Evolutionary conservation across 768 basidiomycete species (phyloP).

Genomic region (Pulveroboletus sp.): DNA sequence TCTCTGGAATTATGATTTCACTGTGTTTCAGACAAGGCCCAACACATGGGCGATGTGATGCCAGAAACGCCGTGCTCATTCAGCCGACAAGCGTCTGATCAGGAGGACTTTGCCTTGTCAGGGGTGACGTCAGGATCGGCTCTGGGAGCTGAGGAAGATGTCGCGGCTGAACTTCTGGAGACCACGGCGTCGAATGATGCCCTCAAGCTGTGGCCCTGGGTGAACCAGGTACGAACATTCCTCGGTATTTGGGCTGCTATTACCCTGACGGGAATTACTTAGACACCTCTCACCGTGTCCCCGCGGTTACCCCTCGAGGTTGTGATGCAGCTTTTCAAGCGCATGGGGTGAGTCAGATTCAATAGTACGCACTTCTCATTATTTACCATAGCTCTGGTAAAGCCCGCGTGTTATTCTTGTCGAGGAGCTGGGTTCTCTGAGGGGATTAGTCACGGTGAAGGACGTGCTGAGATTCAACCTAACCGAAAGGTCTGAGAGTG

Average conservation of each 20-base stretch:
- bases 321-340: conserved; percentile 95
- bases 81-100: conserved; percentile 43
- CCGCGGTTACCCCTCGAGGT: conserved; percentile 92
- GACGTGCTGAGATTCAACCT: conserved; percentile 88
- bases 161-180: conserved; percentile 60
- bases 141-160: conserved; percentile 63
- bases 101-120: conserved; percentile 45
- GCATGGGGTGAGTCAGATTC: conserved; percentile 77
- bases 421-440: conserved; percentile 75
- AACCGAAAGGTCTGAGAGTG: conserved; percentile 46
- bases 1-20: neutral
- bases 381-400: neutral
- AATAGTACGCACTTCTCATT: neutral
- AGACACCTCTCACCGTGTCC: conserved; percentile 94
- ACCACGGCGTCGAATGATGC: conserved; percentile 51
- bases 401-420: conserved; percentile 97
- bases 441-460: conserved; percentile 91
- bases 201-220: conserved; percentile 82
- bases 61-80: conserved; percentile 73
- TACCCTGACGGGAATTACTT: neutral
- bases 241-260: neutral
- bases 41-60: conserved; percentile 54
- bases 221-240: conserved; percentile 68
- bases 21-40: conserved; percentile 57
- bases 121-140: conserved; percentile 42